Conservation (phyloP, 2,329 filamentous ascomycete species). For the Pseudogymnoascus sp. region DNA sequence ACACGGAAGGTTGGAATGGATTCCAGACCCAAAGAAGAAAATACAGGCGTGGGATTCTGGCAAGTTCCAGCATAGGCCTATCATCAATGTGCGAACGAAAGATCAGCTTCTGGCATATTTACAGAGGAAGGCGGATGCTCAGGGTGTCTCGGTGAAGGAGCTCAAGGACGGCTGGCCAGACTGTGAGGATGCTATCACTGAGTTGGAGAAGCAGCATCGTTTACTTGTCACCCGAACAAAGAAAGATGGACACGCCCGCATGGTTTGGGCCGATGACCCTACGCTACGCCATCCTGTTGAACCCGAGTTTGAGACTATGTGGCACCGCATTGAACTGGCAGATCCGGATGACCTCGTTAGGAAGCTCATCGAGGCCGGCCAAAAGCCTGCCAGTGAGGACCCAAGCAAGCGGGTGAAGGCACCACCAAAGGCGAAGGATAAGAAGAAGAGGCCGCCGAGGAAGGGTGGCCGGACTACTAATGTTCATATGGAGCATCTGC, state of each 20-base stretch:
- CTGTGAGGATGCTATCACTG: constrained; percentile 70
- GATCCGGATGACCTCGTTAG: constrained; percentile 33
- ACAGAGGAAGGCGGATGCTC: constrained; percentile 72
- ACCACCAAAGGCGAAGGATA: constrained; percentile 30
- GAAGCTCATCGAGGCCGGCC: constrained; percentile 32
- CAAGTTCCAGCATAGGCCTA: constrained; percentile 75
- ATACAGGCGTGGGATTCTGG: constrained; percentile 61
- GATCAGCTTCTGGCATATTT: constrained; percentile 74
- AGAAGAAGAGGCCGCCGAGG: constrained; percentile 30
- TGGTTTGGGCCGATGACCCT: constrained; percentile 84
- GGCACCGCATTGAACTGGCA: constrained; percentile 74
- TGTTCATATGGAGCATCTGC: constrained; percentile 29
- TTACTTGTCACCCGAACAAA: constrained; percentile 83
- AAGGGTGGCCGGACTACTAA: constrained; percentile 31
- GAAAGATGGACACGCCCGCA: constrained; percentile 80
- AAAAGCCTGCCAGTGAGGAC: constrained; percentile 33
- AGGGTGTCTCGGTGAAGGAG: constrained; percentile 77
- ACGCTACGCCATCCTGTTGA: constrained; percentile 70
- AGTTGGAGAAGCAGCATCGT: constrained; percentile 70
- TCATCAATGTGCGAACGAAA: constrained; percentile 73
- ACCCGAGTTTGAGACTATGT: constrained; percentile 74
- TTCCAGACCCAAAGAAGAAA: constrained; percentile 51
- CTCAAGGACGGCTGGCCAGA: constrained; percentile 93
- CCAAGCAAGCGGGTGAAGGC: constrained; percentile 30
- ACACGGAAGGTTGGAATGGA: constrained; percentile 53